A percentile compares a stretch with the other conserved stretches of the same genome.
Conservation (phyloP, 73 alveolate genomes). For the Paramecium pentaurelia region DNA sequence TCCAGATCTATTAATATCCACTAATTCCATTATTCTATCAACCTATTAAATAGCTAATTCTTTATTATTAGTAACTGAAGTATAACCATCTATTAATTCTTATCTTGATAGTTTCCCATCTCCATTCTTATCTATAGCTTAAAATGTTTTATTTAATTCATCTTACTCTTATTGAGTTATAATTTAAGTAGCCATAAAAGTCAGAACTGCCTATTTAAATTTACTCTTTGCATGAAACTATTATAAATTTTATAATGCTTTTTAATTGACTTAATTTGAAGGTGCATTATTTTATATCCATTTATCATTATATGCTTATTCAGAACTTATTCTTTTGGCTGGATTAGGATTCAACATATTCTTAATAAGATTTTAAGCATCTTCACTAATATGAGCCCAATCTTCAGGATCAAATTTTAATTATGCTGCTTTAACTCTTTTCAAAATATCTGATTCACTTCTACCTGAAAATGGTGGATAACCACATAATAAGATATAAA, state of each 20-base stretch:
- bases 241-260: constrained; percentile 9
- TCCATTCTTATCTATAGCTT: constrained; percentile 74
- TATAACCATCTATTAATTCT: constrained; percentile 65
- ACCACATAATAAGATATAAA: constrained; percentile 63
- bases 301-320: constrained; percentile 61
- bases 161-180: constrained; percentile 53
- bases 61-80: not conserved
- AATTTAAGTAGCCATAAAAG: constrained; percentile 50
- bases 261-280: not conserved
- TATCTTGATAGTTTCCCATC: constrained; percentile 76
- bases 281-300: constrained; percentile 60
- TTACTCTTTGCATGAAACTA: constrained; percentile 44
- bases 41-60: constrained; percentile 32
- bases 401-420: constrained; percentile 55
- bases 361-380: constrained; percentile 61
- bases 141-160: constrained; percentile 65
- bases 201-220: constrained; percentile 54
- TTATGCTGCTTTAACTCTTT: constrained; percentile 37
- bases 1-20: constrained; percentile 61
- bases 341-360: constrained; percentile 61
- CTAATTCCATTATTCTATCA: constrained; percentile 51
- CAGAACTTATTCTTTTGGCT: constrained; percentile 50
- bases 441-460: constrained; percentile 57
- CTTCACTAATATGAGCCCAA: constrained; percentile 61
- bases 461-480: constrained; percentile 65